Conservation (phyloP, 306 rosid species). For the Albizia julibrissin region DNA sequence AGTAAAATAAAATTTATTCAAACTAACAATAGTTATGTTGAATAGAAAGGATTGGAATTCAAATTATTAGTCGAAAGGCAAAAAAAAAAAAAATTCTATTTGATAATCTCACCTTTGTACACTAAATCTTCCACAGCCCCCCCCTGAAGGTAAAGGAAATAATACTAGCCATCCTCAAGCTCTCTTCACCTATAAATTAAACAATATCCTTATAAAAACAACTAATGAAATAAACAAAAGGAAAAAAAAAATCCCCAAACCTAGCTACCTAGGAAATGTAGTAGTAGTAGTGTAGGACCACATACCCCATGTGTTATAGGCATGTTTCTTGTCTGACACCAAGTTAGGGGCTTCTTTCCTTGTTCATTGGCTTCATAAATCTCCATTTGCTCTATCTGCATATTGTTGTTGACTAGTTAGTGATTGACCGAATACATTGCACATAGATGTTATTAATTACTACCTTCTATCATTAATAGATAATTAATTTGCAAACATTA, state of each 20-base stretch:
- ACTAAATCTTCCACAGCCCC: constrained; percentile 81
- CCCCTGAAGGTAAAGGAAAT: constrained; percentile 89
- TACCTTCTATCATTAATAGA: too few species aligned
- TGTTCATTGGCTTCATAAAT: constrained; percentile 56
- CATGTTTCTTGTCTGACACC: constrained; percentile 74
- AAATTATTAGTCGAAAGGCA: too few species aligned
- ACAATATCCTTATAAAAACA: too few species aligned
- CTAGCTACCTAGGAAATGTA: not conserved
- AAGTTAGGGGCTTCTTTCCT: constrained; percentile 61
- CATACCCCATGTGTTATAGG: constrained; percentile 54
- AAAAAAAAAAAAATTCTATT: not conserved
- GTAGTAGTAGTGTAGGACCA: not conserved
- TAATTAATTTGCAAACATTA: too few species aligned
- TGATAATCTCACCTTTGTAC: constrained; percentile 60
- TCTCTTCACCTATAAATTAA: constrained; percentile 65
- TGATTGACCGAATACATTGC: not conserved
- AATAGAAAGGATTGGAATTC: too few species aligned
- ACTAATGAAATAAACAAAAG: not conserved
- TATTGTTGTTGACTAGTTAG: not conserved
- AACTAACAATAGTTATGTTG: too few species aligned
- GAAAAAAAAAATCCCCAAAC: too few species aligned
- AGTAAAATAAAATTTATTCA: too few species aligned
- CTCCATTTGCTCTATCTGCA: constrained; percentile 77
- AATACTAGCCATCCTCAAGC: constrained; percentile 85
- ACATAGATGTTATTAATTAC: not conserved